phyloP scores from a whole-genome alignment of 345 rosid genomes.

The Gossypium stocksii region DNA sequence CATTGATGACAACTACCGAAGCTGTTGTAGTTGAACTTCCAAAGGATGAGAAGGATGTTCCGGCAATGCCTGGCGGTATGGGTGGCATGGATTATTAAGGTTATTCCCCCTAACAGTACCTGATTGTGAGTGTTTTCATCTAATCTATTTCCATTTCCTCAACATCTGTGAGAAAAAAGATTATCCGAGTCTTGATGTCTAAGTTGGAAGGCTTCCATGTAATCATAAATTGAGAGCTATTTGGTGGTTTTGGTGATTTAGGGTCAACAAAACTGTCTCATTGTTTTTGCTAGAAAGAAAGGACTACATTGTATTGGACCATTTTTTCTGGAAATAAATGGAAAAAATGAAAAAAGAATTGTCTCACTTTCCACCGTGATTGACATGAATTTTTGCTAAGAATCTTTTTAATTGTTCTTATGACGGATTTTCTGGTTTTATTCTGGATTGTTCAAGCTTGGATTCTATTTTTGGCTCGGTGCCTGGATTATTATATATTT shows the following conservation, averaged over 20 bases:
- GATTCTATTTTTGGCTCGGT: too few species aligned
- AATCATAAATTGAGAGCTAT: conserved; percentile 8
- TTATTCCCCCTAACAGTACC: not conserved
- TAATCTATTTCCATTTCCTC: not conserved
- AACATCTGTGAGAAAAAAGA: not conserved
- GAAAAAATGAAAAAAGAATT: not conserved
- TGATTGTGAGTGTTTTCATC: not conserved
- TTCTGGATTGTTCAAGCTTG: too few species aligned
- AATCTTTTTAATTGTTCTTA: too few species aligned
- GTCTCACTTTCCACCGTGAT: too few species aligned
- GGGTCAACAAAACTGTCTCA: not conserved
- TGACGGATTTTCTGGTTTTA: too few species aligned
- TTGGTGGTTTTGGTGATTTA: not conserved
- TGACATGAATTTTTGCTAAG: too few species aligned
- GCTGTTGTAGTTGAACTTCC: conserved; percentile 85
- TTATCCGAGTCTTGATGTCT: not conserved
- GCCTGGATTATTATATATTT: too few species aligned
- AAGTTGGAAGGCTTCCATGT: conserved; percentile 22
- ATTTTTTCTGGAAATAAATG: not conserved
- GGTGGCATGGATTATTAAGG: conserved; percentile 81
- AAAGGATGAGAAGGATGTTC: conserved; percentile 61
- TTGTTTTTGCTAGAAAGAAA: not conserved
- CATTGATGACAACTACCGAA: conserved; percentile 93
- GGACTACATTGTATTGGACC: not conserved
- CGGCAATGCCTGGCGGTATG: conserved; percentile 69